Evolutionary conservation across 2,329 filamentous ascomycete genomes (phyloP), one percentile per base, ranked within the genome.

Genomic region (Epichloe sibirici): DNA sequence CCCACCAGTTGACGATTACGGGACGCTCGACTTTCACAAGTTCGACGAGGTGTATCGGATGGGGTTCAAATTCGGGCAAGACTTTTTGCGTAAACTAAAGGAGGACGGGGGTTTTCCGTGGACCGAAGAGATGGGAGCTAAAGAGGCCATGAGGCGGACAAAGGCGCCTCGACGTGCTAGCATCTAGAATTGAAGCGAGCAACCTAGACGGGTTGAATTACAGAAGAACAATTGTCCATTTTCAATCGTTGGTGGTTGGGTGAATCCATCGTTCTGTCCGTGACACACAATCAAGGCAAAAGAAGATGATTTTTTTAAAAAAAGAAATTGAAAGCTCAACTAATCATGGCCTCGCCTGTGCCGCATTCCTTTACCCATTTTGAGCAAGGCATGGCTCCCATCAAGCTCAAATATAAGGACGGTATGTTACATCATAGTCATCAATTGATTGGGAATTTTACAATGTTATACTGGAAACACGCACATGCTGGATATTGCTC

Each of bases 21-120:
- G 90, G 4, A 98, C 93, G 1, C 73, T 98, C 34, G 93, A 98
- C 54, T 98, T 98, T 73, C 88, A 83, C 56, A 96, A 95, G 68
- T 98, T 98, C 67, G 91, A 97, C 62, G 94, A 98, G 74, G 91
- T 98, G 51, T 95, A 94, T 63, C 77, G 86, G 59, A 78, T 96
- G 11, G 94, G 93, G 1, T 95, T 95, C 69, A 77, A 79, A 51
- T 98, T 84, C 63, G 93, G 90, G 4, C 85, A 86, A 66, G 81
- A 88, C 51, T 96, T 85, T 65, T 68, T 98, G 58, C 81, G 81
- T 51, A 78, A 83, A 59, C 72, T 97, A 65, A 83, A 83, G 63
- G 86, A 87, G 40, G 78, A 94, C 61, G 91, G 91, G 0, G 77
- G 85, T 40, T 70, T 98, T 59, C 80, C 80, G 25, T 61, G 86